Base-by-base conservation (phyloP, 306 rosid species). In the Ormosia emarginata region DNA sequence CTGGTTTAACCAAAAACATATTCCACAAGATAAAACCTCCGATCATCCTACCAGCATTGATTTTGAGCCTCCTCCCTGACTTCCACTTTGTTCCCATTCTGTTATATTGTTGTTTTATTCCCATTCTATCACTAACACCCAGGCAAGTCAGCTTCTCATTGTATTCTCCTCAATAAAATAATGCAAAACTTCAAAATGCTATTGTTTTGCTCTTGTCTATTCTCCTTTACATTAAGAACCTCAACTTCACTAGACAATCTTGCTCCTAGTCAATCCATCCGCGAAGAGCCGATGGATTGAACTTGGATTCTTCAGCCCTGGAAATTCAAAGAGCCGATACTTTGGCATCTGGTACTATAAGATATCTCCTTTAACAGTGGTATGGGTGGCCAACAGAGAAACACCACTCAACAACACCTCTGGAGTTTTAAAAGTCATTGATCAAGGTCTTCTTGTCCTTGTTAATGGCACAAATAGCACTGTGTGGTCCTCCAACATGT, bases 351-450 rank as follows among this genome's bases (percentile, higher is more conserved):
- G 80, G 80, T 70, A 77, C 82, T 24, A 24, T 24, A 70, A 62
- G n/a, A n/a, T n/a, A 49, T 29, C 69, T 71, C 79, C 86, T 29
- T 29, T n/a, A 15, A 52, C 83, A 30, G 62, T 77, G 4, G 57
- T 53, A 1, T 83, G 82, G 82, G 79, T 83, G 7, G 83, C 86
- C 53, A 83, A 83, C 62, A 4, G 86, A 18, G 82, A 70, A 17
- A 65, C 13, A 5, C 79, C 50, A n/a, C 78, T 70, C 41, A 40
- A 77, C 52, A 18, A 18, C 14, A 50, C 9, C 4, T 10, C 6
- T 1, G 82, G 75, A 14, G 79, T 77, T 15, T 30, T 83, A 34
- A 8, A 78, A 39, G 30, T 83, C 49, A 65, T 10, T 13, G 4
- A 65, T 14, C 39, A 65, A 15, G 86, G 86, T 18, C n/a, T 47